A percentile compares a stretch with the other conserved stretches of the same genome.
Evolutionary conservation across 2,329 filamentous ascomycete species (phyloP).

Genomic region (Podosphaera fusca): DNA sequence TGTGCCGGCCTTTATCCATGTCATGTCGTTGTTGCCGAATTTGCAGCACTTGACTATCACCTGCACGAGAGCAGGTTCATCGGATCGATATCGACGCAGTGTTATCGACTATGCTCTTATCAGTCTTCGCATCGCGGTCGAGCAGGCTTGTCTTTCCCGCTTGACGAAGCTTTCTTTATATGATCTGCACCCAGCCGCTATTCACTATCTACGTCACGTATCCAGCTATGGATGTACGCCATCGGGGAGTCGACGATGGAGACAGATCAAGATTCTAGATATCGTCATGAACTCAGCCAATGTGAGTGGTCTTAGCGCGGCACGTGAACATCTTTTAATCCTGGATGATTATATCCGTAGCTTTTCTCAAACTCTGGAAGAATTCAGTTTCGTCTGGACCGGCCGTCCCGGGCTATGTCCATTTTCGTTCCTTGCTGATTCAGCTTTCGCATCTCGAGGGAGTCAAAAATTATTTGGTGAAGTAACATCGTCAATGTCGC

Average conservation of each 20-base stretch:
- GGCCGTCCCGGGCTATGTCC: slow-evolving; percentile 52
- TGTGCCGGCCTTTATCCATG: slow-evolving; percentile 59
- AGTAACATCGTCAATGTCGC: slow-evolving; percentile 40
- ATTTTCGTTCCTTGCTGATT: slow-evolving; percentile 38
- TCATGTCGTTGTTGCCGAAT: slow-evolving; percentile 43
- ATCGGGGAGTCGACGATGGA: slow-evolving; percentile 49
- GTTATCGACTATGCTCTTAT: slow-evolving; percentile 77
- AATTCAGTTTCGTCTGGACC: slow-evolving; percentile 57
- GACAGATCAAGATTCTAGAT: slow-evolving; percentile 50
- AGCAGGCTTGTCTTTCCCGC: slow-evolving; percentile 41
- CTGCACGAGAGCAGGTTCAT: slow-evolving; percentile 47
- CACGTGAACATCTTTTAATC: slow-evolving; percentile 50
- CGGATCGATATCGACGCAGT: slow-evolving; percentile 49
- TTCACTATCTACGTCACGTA: slow-evolving; percentile 55
- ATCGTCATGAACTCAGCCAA: slow-evolving; percentile 52
- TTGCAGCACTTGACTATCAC: slow-evolving; percentile 53
- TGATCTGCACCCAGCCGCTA: slow-evolving; percentile 49
- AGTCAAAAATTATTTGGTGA: slow-evolving; percentile 38
- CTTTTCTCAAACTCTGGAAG: slow-evolving; percentile 42
- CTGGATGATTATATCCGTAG: slow-evolving; percentile 58
- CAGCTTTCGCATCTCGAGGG: slow-evolving; percentile 35
- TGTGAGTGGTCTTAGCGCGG: slow-evolving; percentile 33
- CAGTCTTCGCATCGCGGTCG: slow-evolving; percentile 62
- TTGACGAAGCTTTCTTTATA: slow-evolving; percentile 50
- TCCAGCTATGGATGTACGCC: slow-evolving; percentile 55